These are phyloP conservation scores for Helicostylum pulchrum DNA, from an alignment of 192 early-diverging fungal species.

Conservation along the genomic window DNA sequence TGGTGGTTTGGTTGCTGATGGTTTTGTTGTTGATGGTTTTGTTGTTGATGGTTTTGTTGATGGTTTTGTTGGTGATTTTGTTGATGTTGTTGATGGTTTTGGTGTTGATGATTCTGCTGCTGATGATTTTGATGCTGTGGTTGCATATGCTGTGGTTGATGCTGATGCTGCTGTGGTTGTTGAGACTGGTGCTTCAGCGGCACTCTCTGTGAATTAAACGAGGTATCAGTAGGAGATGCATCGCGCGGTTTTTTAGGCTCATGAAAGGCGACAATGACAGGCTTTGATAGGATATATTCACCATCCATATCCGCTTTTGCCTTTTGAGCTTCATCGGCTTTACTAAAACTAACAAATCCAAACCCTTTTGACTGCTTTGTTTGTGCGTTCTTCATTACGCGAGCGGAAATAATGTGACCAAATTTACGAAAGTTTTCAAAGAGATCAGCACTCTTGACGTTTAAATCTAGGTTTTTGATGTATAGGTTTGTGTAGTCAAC, in stretches of 20 bases:
- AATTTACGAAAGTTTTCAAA: slow-evolving; percentile 89
- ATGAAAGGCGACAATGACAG: slow-evolving; percentile 87
- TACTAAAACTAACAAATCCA: slow-evolving; percentile 93
- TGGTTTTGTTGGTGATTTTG: neutral
- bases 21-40: neutral
- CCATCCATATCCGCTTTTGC: slow-evolving; percentile 91
- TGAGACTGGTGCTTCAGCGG: neutral
- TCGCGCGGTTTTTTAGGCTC: slow-evolving; percentile 87
- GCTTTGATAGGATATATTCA: slow-evolving; percentile 75
- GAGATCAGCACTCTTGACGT: slow-evolving; percentile 89
- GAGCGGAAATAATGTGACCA: slow-evolving; percentile 86
- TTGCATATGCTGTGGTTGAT: neutral
- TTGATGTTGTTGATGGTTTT: neutral
- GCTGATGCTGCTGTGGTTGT: neutral
- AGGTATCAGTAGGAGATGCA: neutral
- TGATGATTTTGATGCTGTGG: neutral
- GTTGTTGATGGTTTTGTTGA: neutral
- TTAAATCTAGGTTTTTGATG: slow-evolving; percentile 93
- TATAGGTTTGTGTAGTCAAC: slow-evolving; percentile 78
- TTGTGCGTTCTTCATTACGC: slow-evolving; percentile 72
- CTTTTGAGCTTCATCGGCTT: slow-evolving; percentile 85
- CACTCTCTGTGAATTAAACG: neutral
- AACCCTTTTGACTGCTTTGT: slow-evolving; percentile 80
- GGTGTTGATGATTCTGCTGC: neutral
- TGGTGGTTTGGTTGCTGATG: neutral